Percentiles rank a stretch among this genome's conserved stretches.
These are phyloP conservation scores for Penicillium taxi DNA, from an alignment of 495 filamentous ascomycete species.

Conservation along the genomic window DNA sequence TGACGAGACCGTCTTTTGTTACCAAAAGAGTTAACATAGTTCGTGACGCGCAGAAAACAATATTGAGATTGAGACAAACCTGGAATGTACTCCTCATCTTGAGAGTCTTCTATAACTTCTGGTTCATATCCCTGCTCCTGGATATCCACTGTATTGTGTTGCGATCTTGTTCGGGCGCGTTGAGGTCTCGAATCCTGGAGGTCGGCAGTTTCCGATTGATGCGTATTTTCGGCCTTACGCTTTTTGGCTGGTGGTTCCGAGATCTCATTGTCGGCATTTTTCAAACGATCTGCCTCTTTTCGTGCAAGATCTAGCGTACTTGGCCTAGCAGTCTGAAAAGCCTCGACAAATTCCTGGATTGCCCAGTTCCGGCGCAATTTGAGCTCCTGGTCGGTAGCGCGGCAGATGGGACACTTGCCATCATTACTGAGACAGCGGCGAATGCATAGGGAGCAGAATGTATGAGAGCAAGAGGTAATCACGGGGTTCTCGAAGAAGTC, in stretches of 20 bases:
- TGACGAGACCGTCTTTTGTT: conserved; percentile 63
- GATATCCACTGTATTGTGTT: conserved; percentile 1
- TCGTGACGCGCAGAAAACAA: no score
- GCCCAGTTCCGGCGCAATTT: conserved; percentile 78
- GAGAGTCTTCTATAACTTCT: conserved; percentile 33
- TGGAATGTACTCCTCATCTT: conserved; percentile 31
- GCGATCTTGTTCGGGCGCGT: conserved; percentile 35
- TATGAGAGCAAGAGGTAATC: conserved; percentile 89
- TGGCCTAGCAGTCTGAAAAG: conserved; percentile 59
- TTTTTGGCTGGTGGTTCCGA: conserved; percentile 31
- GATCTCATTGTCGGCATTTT: conserved; percentile 8
- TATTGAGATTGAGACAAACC: no score
- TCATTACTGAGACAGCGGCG: conserved; percentile 72
- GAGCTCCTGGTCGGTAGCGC: conserved; percentile 66
- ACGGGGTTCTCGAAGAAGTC: conserved; percentile 92
- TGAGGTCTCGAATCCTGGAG: conserved; percentile 14
- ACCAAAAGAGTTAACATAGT: no score
- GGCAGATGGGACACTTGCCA: conserved; percentile 79
- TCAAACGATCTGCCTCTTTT: conserved; percentile 21
- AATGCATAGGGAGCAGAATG: conserved; percentile 95
- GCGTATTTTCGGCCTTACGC: conserved; percentile 34
- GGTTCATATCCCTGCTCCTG: background rate
- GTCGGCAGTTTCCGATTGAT: conserved; percentile 7
- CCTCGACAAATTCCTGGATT: conserved; percentile 74
- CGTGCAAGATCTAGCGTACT: conserved; percentile 54